Evolutionary conservation across 2,329 filamentous ascomycete species (phyloP), one percentile per base, ranked within the genome.

Genomic region (Pseudomassariella vexata): DNA sequence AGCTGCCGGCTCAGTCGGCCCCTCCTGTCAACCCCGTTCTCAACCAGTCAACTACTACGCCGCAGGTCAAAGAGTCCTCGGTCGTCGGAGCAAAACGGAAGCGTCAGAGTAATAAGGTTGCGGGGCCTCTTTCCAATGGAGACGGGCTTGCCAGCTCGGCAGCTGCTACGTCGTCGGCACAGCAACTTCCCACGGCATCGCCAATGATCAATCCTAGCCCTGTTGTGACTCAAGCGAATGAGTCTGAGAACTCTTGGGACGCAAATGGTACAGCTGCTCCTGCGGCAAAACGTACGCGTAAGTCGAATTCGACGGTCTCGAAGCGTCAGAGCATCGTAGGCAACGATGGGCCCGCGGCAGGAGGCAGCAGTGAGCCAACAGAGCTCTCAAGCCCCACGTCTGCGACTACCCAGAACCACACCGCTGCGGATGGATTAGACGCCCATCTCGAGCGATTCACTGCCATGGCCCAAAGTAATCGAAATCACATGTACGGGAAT

Each of bases 61-160:
- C 36, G 7, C 44, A 42, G 32, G 46, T 46, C 32, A 56, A 50
- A 35, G 51, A 41, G 41, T 55, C 53, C 2, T 42, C 51, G n/a
- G 52, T 55, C 21, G 44, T 46, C 15, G 46, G 51, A 5, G 50
- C 49, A 33, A 56, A 56, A 35, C 46, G 53, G 22, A 56, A 56
- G 38, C 46, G 52, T 8, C 53, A 47, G 10, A 39, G 32, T 23
- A 48, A 40, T 15, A 48, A 46, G 7, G 17, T 36, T 9, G 25
- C 30, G 15, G 31, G 18, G 15, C 12, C 29, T 19, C 36, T 39
- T 10, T 9, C 40, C 24, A 42, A 40, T 30, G 33, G 16, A n/a
- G 45, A 50, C 25, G 35, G 12, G 8, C 8, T 15, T 26, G 9
- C 8, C 11, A 7, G 10, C 8, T 10, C 8, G 10, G 24, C 24